Evolutionary conservation across 2,329 filamentous ascomycete species (phyloP).

Genomic region (Westerdykella aurantiaca): DNA sequence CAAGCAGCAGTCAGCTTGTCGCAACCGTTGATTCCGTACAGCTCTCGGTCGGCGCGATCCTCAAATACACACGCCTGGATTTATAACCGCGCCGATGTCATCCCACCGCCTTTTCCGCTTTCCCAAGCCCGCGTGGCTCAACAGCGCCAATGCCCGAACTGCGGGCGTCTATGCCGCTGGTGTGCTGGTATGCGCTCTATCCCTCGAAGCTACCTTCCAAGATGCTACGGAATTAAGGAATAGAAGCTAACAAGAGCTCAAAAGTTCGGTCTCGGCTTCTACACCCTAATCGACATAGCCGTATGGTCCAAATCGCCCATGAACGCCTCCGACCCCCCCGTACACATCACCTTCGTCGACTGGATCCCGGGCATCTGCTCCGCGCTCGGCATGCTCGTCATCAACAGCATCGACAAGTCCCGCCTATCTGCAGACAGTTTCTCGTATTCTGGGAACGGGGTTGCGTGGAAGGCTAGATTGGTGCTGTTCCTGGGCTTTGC

Average conservation of each 20-base stretch:
- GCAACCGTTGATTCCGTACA: not conserved
- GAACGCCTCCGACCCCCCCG: slow-evolving; percentile 51
- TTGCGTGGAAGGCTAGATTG: slow-evolving; percentile 65
- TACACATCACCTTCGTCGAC: slow-evolving; percentile 65
- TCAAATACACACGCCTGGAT: not conserved
- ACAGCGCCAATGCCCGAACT: slow-evolving; percentile 57
- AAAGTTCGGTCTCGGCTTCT: slow-evolving; percentile 65
- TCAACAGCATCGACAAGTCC: slow-evolving; percentile 66
- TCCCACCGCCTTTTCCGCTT: slow-evolving; percentile 60
- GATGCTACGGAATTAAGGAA: not conserved
- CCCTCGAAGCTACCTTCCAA: not conserved
- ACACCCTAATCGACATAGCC: slow-evolving; percentile 62
- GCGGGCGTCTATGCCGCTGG: slow-evolving; percentile 62
- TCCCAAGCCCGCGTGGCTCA: slow-evolving; percentile 61
- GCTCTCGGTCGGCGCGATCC: not conserved
- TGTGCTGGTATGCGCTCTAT: slow-evolving; percentile 51
- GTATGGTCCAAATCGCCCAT: slow-evolving; percentile 57
- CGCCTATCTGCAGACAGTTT: slow-evolving; percentile 59
- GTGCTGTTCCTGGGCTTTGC: slow-evolving; percentile 66
- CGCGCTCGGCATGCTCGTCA: slow-evolving; percentile 63
- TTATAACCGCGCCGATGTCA: slow-evolving; percentile 31
- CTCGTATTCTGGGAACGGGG: slow-evolving; percentile 58
- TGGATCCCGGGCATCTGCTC: slow-evolving; percentile 69
- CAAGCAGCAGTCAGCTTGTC: not conserved
- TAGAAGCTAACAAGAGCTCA: slow-evolving; percentile 1